Conservation (phyloP, 106 monocot genomes). For the Allium fistulosum region DNA sequence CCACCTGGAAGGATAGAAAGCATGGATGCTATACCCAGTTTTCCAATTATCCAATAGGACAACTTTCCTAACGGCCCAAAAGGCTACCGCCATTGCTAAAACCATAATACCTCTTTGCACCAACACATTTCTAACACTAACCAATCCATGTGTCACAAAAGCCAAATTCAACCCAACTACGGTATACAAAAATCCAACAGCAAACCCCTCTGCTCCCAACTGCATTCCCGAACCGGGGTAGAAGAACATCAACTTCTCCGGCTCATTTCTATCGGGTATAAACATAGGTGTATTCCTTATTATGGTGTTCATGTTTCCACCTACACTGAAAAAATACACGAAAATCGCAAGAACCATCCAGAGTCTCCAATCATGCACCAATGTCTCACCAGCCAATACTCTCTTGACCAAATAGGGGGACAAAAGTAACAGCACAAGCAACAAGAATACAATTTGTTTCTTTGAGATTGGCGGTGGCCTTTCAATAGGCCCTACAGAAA, state of each 20-base stretch:
- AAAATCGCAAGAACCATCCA: constrained; percentile 80
- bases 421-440: constrained; percentile 22
- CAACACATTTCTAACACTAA: constrained; percentile 30
- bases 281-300: constrained; percentile 85
- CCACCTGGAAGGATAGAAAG: constrained; percentile 84
- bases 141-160: constrained; percentile 56
- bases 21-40: constrained; percentile 92
- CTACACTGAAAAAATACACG: constrained; percentile 93
- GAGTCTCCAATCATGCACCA: constrained; percentile 60
- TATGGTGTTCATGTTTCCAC: constrained; percentile 85
- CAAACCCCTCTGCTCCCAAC: constrained; percentile 86
- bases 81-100: constrained; percentile 51
- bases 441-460: constrained; percentile 41
- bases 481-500: constrained; percentile 57
- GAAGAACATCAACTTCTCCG: constrained; percentile 66
- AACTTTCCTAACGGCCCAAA: constrained; percentile 90
- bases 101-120: constrained; percentile 67
- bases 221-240: constrained; percentile 97
- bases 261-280: constrained; percentile 45
- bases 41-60: constrained; percentile 96
- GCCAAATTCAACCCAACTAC: constrained; percentile 83
- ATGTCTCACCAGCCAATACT: constrained; percentile 54
- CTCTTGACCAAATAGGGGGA: constrained; percentile 59
- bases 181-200: constrained; percentile 78
- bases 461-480: constrained; percentile 72